phyloP scores from a whole-genome alignment of 495 filamentous ascomycete genomes.

The Talaromyces adpressus region DNA sequence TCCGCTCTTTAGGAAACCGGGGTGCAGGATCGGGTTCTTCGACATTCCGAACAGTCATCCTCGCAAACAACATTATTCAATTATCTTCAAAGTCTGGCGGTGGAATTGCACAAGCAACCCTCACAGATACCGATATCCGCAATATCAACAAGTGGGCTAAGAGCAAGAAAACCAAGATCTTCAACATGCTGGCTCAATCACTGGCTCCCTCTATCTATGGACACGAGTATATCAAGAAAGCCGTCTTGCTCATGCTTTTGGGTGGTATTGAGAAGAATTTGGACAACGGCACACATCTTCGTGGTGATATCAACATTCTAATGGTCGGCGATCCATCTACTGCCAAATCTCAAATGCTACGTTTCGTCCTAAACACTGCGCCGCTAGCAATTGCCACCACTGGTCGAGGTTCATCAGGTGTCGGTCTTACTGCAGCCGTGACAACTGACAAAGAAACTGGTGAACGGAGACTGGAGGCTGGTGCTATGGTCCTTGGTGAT shows the following conservation, averaged over 20 bases:
- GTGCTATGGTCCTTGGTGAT: conserved; percentile 98
- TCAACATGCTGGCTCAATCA: conserved; percentile 90
- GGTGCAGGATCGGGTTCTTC: conserved; percentile 82
- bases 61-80: conserved; percentile 93
- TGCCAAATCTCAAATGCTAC: conserved; percentile 94
- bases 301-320: conserved; percentile 98
- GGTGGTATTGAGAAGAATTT: conserved; percentile 98
- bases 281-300: conserved; percentile 94
- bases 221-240: conserved; percentile 97
- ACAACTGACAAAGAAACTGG: conserved; percentile 97
- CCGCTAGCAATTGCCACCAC: conserved; percentile 96
- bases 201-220: conserved; percentile 97
- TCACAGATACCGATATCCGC: conserved; percentile 96
- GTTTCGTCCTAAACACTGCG: conserved; percentile 96
- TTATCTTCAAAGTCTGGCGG: conserved; percentile 95
- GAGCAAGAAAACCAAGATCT: conserved; percentile 71
- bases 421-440: conserved; percentile 96
- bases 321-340: conserved; percentile 99
- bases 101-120: conserved; percentile 82
- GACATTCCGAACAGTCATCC: conserved; percentile 84
- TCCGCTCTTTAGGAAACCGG: conserved; percentile 86
- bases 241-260: conserved; percentile 94
- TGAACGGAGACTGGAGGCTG: conserved; percentile 88
- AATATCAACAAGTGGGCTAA: conserved; percentile 98
- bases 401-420: conserved; percentile 92